A percentile compares a stretch with the other conserved stretches of the same genome.
Evolutionary conservation across 371 early-diverging fungal species (phyloP).

Genomic region (Fennellomyces sp.): DNA sequence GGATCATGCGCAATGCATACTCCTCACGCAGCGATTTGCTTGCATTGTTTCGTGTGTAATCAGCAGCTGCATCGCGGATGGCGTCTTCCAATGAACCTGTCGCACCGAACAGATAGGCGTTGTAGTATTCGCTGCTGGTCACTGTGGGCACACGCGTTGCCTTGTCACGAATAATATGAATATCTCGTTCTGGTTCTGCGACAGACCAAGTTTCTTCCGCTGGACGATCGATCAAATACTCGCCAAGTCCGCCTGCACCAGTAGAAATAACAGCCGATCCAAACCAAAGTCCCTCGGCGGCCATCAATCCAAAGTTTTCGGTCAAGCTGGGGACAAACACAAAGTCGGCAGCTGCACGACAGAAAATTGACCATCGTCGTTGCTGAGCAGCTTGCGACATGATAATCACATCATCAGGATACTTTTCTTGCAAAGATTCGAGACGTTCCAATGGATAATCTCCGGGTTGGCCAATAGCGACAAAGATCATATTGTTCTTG

Average conservation of each 20-base stretch:
- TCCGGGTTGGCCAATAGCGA: conserved; percentile 65
- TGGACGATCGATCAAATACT: conserved; percentile 59
- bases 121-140: conserved; percentile 45
- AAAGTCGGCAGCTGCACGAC: conserved; percentile 66
- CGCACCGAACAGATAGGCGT: conserved; percentile 60
- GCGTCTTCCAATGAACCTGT: conserved; percentile 34
- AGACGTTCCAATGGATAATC: conserved; percentile 55
- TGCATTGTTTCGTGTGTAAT: conserved; percentile 35
- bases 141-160: conserved; percentile 32
- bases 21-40: conserved; percentile 46
- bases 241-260: conserved; percentile 58
- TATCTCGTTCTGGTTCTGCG: conserved; percentile 21
- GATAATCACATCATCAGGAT: conserved; percentile 49
- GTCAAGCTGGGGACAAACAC: conserved; percentile 63
- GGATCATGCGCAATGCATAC: conserved; percentile 55
- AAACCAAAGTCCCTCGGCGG: conserved; percentile 67
- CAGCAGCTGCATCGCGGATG: conserved; percentile 45
- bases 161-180: conserved; percentile 21
- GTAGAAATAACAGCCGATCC: conserved; percentile 64
- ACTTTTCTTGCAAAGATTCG: conserved; percentile 35
- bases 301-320: conserved; percentile 65
- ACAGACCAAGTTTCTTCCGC: conserved; percentile 11
- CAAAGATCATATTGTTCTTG: conserved; percentile 49
- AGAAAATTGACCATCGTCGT: conserved; percentile 52
- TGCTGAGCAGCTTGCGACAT: conserved; percentile 49